Conservation (phyloP, 1,139 yeast species). For the Protomyces inundatus region DNA sequence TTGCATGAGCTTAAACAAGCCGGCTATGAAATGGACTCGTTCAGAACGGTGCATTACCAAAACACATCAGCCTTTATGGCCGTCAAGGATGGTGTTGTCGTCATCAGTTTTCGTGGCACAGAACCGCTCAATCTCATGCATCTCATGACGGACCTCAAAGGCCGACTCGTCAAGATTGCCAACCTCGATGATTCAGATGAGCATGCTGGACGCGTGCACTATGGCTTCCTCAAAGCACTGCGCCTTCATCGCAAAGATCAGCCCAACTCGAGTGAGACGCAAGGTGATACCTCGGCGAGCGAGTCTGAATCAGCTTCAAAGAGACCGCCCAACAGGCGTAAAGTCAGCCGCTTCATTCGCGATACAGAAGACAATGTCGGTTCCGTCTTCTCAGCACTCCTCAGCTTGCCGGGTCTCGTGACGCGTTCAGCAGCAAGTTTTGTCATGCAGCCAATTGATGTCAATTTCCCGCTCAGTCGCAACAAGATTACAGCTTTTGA, state of each 20-base stretch:
- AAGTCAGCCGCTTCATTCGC: background rate
- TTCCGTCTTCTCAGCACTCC: slow-evolving; percentile 9
- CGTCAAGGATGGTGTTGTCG: slow-evolving; percentile 5
- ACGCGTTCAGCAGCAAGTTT: background rate
- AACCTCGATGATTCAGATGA: slow-evolving; percentile 3
- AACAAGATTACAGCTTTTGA: slow-evolving; percentile 22
- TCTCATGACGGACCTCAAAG: slow-evolving; percentile 20
- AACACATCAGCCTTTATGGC: slow-evolving; percentile 17
- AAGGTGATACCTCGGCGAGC: background rate
- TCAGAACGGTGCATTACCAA: slow-evolving; percentile 7
- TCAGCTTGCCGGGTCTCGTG: slow-evolving; percentile 5
- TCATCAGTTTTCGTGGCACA: slow-evolving; percentile 21
- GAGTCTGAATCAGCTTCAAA: background rate
- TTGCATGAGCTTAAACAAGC: slow-evolving; percentile 7
- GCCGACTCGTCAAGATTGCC: slow-evolving; percentile 13
- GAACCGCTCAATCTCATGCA: slow-evolving; percentile 25
- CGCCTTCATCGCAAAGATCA: slow-evolving; percentile 11
- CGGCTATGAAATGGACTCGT: slow-evolving; percentile 7
- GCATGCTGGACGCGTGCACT: slow-evolving; percentile 18
- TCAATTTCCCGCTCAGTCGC: slow-evolving; percentile 13
- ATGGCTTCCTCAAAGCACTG: slow-evolving; percentile 23
- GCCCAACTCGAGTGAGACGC: background rate
- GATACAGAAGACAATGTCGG: slow-evolving; percentile 13
- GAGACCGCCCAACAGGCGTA: slow-evolving; percentile 1
- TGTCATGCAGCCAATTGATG: slow-evolving; percentile 11